Conservation (phyloP, 78 protist genomes). For the Guillardia theta region DNA sequence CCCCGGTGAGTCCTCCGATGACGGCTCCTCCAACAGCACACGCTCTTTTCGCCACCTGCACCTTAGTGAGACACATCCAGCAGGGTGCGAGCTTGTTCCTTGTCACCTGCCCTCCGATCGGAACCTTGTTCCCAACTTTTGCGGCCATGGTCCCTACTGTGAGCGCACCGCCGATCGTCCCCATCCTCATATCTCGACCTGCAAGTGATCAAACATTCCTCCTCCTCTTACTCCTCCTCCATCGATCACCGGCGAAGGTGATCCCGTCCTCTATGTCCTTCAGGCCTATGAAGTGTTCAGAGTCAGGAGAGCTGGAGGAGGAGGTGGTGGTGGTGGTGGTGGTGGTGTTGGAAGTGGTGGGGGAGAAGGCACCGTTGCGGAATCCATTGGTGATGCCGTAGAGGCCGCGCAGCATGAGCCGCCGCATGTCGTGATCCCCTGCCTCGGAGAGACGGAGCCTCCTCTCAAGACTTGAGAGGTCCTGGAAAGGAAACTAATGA, state of each 20-base stretch:
- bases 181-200: neutral
- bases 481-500: too few relatives aligned
- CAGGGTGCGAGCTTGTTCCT: too few relatives aligned
- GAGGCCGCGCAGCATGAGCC: slow-evolving; percentile 5
- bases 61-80: neutral
- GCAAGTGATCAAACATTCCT: neutral
- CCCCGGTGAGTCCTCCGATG: neutral
- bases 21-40: neutral
- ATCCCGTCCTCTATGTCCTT: too few relatives aligned
- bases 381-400: neutral
- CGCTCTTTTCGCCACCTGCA: neutral
- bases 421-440: neutral
- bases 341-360: too few relatives aligned
- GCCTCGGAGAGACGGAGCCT: neutral
- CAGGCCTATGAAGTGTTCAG: too few relatives aligned
- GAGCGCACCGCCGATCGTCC: neutral
- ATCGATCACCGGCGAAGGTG: too few relatives aligned
- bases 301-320: too few relatives aligned
- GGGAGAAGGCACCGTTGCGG: too few relatives aligned
- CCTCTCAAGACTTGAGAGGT: too few relatives aligned
- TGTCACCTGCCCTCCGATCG: neutral
- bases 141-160: neutral
- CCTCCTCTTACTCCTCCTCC: neutral
- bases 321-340: too few relatives aligned
- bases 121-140: neutral